A percentile compares a stretch with the other conserved stretches of the same genome.
These are phyloP conservation scores for Xylaria cubensis DNA, from an alignment of 495 filamentous ascomycete species.

Conservation along the genomic window DNA sequence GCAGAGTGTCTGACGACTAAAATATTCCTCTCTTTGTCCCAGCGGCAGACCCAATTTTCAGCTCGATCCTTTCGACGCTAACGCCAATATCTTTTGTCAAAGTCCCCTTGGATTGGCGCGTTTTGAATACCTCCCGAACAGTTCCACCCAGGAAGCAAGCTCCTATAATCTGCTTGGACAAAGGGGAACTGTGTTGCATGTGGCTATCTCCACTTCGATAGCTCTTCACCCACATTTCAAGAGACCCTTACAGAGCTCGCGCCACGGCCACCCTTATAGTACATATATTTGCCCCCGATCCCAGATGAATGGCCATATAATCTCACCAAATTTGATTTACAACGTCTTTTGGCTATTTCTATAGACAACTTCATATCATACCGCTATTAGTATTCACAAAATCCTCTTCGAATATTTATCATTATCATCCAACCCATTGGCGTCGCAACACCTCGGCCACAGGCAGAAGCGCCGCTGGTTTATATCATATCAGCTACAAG, in stretches of 20 bases:
- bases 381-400: not conserved
- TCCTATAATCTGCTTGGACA: slow-evolving; percentile 36
- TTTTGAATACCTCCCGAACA: slow-evolving; percentile 32
- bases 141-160: slow-evolving; percentile 37
- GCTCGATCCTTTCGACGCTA: slow-evolving; percentile 27
- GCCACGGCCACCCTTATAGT: not conserved
- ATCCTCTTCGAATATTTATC: not conserved
- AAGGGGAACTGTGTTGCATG: slow-evolving; percentile 42
- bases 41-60: slow-evolving; percentile 33
- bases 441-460: not conserved
- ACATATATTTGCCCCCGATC: slow-evolving; percentile 2
- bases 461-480: not conserved
- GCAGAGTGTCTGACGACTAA: slow-evolving; percentile 33
- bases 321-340: not conserved
- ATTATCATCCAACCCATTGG: not conserved
- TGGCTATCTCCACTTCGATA: slow-evolving; percentile 36
- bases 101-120: slow-evolving; percentile 30
- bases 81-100: slow-evolving; percentile 29
- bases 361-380: slow-evolving; percentile 3
- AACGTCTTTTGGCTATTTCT: not conserved
- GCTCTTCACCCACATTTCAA: slow-evolving; percentile 25
- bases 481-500: not conserved
- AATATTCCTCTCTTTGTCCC: slow-evolving; percentile 42
- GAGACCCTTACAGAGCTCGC: slow-evolving; percentile 22
- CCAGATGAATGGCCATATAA: not conserved